Percentiles rank a stretch among this genome's conserved stretches.
Evolutionary conservation across 306 rosid genomes (phyloP).

Genomic region (Quercus parvula): DNA sequence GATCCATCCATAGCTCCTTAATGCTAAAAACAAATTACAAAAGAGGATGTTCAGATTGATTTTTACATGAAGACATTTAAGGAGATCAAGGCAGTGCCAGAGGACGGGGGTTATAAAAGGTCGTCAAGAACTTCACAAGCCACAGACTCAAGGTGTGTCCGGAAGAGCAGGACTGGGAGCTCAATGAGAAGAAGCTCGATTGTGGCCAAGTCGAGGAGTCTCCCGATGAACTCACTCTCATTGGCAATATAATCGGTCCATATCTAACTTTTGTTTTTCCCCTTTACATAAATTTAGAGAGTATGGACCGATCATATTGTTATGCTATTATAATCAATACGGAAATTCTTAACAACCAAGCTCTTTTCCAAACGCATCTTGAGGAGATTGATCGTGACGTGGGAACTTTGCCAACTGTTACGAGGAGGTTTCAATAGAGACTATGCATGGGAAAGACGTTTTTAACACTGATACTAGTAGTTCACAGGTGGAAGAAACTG

Average conservation of each 20-base stretch:
- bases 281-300: no score
- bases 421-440: no score
- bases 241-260: slow-evolving; percentile 67
- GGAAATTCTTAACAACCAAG: no score
- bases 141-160: slow-evolving; percentile 72
- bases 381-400: no score
- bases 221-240: slow-evolving; percentile 73
- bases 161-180: slow-evolving; percentile 79
- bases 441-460: no score
- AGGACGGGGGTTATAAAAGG: slow-evolving; percentile 89
- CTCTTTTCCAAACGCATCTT: no score
- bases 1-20: no score
- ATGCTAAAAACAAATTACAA: not conserved
- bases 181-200: slow-evolving; percentile 62
- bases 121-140: slow-evolving; percentile 73
- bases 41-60: slow-evolving; percentile 61
- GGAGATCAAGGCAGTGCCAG: slow-evolving; percentile 85
- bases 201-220: slow-evolving; percentile 96
- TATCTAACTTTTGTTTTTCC: not conserved
- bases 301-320: no score
- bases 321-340: no score
- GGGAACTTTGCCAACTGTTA: no score
- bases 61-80: slow-evolving; percentile 72
- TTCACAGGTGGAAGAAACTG: no score
- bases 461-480: no score